Conservation (phyloP, 306 rosid genomes). For the Inga laurina region DNA sequence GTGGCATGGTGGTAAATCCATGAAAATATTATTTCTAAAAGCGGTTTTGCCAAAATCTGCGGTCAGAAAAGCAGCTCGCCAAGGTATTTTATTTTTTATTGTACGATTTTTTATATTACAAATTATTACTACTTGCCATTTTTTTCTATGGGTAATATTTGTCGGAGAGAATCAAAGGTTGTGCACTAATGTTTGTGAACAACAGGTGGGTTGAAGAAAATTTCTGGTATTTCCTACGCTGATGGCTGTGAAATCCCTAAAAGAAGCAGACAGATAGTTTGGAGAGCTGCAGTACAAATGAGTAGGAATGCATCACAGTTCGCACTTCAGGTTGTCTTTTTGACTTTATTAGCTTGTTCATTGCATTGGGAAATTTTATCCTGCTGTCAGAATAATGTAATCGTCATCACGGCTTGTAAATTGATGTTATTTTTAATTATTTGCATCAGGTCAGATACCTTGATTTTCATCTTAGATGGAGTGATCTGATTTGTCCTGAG, state of each 20-base stretch:
- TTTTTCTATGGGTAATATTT: background rate
- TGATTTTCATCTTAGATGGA: conserved; percentile 86
- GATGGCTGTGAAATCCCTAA: conserved; percentile 84
- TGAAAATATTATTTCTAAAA: conserved; percentile 73
- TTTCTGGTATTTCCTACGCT: conserved; percentile 67
- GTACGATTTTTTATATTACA: background rate
- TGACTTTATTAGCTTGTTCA: conserved; percentile 25
- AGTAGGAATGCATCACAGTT: conserved; percentile 88
- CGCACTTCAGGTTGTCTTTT: conserved; percentile 72
- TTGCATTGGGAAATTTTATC: conserved; percentile 15
- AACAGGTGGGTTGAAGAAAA: conserved; percentile 76
- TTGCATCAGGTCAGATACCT: conserved; percentile 85
- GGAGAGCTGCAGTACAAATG: conserved; percentile 93
- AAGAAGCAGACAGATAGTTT: conserved; percentile 80
- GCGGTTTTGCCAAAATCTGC: conserved; percentile 63
- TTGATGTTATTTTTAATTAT: conserved; percentile 32
- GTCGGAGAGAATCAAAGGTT: background rate
- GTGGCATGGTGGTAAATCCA: conserved; percentile 85
- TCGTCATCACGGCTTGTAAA: conserved; percentile 25
- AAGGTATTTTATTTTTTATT: conserved; percentile 55
- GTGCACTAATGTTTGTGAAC: conserved; percentile 32
- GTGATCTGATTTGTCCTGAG: conserved; percentile 92
- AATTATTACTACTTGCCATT: conserved; percentile 6
- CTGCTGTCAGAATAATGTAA: conserved; percentile 27
- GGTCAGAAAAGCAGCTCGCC: conserved; percentile 81